Conservation (phyloP, 163 green algal genomes). For the Volvox carteri region DNA sequence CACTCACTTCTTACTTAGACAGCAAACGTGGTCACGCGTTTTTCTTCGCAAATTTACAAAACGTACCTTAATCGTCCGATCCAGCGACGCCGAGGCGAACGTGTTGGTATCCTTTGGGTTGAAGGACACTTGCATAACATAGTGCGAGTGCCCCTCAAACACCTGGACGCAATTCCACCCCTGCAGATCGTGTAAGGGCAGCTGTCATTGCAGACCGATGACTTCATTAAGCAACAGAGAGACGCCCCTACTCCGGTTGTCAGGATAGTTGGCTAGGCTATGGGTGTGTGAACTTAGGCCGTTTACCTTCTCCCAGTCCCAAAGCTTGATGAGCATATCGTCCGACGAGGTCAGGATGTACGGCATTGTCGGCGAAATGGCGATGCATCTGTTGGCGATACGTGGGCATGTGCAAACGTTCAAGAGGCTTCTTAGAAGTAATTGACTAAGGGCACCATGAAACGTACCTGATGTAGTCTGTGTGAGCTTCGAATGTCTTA, state of each 20-base stretch:
- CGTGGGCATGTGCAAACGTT: neutral
- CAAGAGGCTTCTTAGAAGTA: no score
- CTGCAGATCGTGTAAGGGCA: slow-evolving; percentile 56
- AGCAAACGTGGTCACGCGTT: no score
- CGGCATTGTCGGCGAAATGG: slow-evolving; percentile 95
- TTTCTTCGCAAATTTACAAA: no score
- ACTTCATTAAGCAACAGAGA: no score
- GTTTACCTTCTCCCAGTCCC: slow-evolving; percentile 98
- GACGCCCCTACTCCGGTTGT: no score
- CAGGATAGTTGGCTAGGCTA: no score
- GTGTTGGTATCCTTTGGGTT: slow-evolving; percentile 99
- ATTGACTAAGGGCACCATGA: no score
- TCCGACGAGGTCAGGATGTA: slow-evolving; percentile 96
- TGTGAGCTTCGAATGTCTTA: slow-evolving; percentile 98
- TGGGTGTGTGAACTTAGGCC: no score
- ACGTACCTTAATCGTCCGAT: slow-evolving; percentile 96
- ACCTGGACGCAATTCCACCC: slow-evolving; percentile 91
- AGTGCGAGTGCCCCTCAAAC: slow-evolving; percentile 99
- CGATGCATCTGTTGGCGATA: slow-evolving; percentile 81
- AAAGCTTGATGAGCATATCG: slow-evolving; percentile 99
- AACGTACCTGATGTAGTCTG: slow-evolving; percentile 96
- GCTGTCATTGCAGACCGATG: no score
- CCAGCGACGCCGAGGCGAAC: slow-evolving; percentile 97
- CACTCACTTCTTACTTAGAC: no score
- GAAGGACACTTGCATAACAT: slow-evolving; percentile 98